Conservation (phyloP, 106 monocot species). For the Dioscorea dumetorum region DNA sequence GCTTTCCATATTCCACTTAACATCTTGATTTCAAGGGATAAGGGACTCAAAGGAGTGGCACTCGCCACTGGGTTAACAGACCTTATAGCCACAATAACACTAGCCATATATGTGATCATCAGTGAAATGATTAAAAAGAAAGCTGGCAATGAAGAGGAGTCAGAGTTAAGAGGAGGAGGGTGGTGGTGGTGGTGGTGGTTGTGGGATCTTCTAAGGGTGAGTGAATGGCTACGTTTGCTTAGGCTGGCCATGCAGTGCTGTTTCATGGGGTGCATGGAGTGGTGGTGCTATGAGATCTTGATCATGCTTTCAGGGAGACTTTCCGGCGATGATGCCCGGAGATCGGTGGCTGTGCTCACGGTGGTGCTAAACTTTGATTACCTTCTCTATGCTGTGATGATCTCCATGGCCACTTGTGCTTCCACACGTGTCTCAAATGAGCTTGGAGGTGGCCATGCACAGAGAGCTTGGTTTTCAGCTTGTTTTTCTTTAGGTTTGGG, state of each 20-base stretch:
- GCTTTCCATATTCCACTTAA: conserved; percentile 62
- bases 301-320: conserved; percentile 57
- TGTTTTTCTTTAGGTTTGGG: conserved; percentile 26
- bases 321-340: conserved; percentile 19
- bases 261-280: conserved; percentile 58
- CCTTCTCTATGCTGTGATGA: conserved; percentile 62
- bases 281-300: conserved; percentile 90
- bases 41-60: conserved; percentile 59
- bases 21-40: conserved; percentile 28
- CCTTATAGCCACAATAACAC: conserved; percentile 35
- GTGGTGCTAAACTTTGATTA: conserved; percentile 84
- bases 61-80: conserved; percentile 49
- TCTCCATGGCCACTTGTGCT: conserved; percentile 54
- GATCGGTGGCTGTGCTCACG: conserved; percentile 40
- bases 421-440: conserved; percentile 67
- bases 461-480: conserved; percentile 15
- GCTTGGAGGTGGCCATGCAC: conserved; percentile 39
- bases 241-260: conserved; percentile 40
- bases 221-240: conserved; percentile 27
- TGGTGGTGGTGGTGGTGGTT: conserved; percentile 9
- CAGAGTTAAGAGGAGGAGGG: neutral
- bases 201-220: neutral
- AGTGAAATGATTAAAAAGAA: conserved; percentile 23
- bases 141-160: neutral
- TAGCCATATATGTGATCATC: conserved; percentile 34